These are phyloP conservation scores for Endocladia muricata DNA, from an alignment of 31 red algal species.

Conservation along the genomic window DNA sequence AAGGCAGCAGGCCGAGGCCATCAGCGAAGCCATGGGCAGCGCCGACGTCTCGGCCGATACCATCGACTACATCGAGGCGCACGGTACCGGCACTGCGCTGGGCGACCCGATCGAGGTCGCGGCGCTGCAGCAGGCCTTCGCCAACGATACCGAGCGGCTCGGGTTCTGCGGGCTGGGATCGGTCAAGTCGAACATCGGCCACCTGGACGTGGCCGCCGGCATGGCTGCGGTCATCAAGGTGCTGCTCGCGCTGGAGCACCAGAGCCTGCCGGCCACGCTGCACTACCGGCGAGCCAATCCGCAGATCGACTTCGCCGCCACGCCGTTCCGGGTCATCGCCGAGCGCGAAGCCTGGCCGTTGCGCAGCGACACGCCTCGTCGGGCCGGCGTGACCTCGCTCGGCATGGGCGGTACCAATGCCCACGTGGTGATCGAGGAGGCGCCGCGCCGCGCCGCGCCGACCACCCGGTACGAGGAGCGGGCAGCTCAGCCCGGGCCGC, in stretches of 20 bases:
- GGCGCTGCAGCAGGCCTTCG: neutral
- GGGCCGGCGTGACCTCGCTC: too few relatives aligned
- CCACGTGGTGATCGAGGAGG: too few relatives aligned
- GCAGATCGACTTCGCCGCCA: too few relatives aligned
- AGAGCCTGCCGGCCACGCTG: neutral
- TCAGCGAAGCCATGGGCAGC: neutral
- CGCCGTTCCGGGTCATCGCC: too few relatives aligned
- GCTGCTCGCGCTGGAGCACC: neutral
- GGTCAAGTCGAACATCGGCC: slow-evolving; percentile 8
- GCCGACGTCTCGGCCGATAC: neutral
- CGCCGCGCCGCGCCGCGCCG: too few relatives aligned
- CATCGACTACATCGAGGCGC: neutral
- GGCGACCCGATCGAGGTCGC: slow-evolving; percentile 8
- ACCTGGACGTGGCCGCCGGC: neutral
- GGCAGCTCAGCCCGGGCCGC: too few relatives aligned
- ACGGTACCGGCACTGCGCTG: slow-evolving; percentile 5
- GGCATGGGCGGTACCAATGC: too few relatives aligned
- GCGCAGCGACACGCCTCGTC: too few relatives aligned
- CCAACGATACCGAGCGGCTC: neutral
- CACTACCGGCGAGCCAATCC: neutral
- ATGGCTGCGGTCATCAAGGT: neutral
- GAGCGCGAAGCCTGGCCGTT: too few relatives aligned
- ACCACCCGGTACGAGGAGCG: too few relatives aligned
- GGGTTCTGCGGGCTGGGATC: neutral
- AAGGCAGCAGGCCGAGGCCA: neutral